These are phyloP conservation scores for Penicillium carneum DNA, from an alignment of 2,329 filamentous ascomycete genomes.

Conservation along the genomic window DNA sequence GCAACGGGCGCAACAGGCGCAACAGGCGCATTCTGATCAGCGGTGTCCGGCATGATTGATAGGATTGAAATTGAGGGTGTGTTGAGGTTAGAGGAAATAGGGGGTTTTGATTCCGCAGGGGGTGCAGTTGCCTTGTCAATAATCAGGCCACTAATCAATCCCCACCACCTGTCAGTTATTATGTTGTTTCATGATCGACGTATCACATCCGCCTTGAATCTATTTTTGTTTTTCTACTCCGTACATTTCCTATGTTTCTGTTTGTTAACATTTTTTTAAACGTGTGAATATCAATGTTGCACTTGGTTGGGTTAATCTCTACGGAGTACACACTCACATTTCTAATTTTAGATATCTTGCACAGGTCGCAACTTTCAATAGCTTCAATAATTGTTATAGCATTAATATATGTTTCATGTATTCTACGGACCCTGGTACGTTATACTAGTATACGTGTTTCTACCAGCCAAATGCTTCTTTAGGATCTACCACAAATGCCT, in stretches of 20 bases:
- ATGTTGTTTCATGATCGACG: constrained; percentile 15
- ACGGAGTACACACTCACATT: too few relatives aligned
- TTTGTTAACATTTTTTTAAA: not conserved
- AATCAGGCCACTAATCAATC: constrained; percentile 30
- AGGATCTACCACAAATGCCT: too few relatives aligned
- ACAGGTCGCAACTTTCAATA: too few relatives aligned
- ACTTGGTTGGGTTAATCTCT: not conserved
- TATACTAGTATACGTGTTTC: too few relatives aligned
- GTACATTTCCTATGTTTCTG: not conserved
- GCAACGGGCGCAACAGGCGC: constrained; percentile 11
- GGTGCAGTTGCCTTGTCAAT: constrained; percentile 28
- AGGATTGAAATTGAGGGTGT: not conserved
- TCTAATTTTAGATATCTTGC: not conserved
- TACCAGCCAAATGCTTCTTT: too few relatives aligned
- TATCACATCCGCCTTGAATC: constrained; percentile 4
- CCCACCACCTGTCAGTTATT: constrained; percentile 29
- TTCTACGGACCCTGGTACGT: too few relatives aligned
- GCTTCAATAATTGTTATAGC: too few relatives aligned
- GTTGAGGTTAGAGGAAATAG: constrained; percentile 18
- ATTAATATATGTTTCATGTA: too few relatives aligned
- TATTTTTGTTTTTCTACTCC: not conserved
- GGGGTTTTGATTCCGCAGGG: constrained; percentile 25
- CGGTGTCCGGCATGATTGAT: constrained; percentile 33
- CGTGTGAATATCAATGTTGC: not conserved
- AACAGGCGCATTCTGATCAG: constrained; percentile 25